Conservation (phyloP, 1,284 basidiomycete genomes). For the Trichosporon sp. region DNA sequence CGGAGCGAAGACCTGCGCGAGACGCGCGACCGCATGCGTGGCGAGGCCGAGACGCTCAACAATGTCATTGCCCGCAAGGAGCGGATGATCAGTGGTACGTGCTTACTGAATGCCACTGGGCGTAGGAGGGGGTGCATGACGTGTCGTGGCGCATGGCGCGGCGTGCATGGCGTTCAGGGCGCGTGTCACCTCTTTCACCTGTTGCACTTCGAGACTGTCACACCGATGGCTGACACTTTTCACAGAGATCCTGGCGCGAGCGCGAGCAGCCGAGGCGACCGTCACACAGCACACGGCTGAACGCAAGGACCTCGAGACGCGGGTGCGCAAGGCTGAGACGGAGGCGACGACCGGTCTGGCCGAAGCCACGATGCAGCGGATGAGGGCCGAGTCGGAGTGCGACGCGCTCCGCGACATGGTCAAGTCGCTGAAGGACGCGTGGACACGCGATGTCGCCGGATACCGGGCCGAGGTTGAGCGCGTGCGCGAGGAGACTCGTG, state of each 20-base stretch:
- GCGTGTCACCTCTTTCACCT: neutral
- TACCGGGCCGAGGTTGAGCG: constrained; percentile 43
- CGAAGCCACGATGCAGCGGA: constrained; percentile 40
- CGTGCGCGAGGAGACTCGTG: constrained; percentile 36
- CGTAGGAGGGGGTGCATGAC: neutral
- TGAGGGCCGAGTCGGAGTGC: constrained; percentile 49
- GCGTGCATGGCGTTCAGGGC: constrained; percentile 21
- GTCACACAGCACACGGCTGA: constrained; percentile 41
- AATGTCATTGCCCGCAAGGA: constrained; percentile 54
- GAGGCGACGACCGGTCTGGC: constrained; percentile 46
- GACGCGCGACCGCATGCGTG: constrained; percentile 52
- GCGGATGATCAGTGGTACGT: constrained; percentile 48
- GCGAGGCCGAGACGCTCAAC: constrained; percentile 51
- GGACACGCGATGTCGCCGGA: constrained; percentile 49
- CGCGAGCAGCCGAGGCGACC: constrained; percentile 49
- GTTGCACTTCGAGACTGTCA: neutral
- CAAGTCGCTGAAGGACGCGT: constrained; percentile 47
- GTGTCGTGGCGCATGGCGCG: constrained; percentile 5
- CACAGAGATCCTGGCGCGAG: constrained; percentile 52
- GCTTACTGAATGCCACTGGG: no score
- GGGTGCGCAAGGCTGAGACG: constrained; percentile 44
- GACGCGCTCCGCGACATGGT: constrained; percentile 47
- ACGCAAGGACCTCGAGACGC: constrained; percentile 47
- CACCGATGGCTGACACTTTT: constrained; percentile 8
- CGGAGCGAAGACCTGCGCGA: constrained; percentile 55